These are phyloP conservation scores for Paraphoma sp. DNA, from an alignment of 2,329 filamentous ascomycete genomes.

Conservation along the genomic window DNA sequence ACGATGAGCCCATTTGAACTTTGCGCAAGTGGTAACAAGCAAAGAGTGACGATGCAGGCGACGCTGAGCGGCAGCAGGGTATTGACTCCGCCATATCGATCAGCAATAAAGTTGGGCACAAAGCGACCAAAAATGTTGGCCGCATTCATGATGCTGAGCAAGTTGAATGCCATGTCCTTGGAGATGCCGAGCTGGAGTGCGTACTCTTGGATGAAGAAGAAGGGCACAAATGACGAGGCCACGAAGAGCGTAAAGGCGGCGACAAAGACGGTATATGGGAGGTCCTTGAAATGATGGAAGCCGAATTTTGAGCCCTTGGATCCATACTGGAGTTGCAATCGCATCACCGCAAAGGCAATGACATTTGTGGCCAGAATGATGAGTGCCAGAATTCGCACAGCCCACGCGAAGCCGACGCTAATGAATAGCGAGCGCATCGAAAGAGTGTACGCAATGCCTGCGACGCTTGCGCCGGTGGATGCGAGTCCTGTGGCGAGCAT, in stretches of 20 bases:
- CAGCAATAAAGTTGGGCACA: constrained; percentile 51
- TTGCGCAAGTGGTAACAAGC: constrained; percentile 35
- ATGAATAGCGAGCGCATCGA: constrained; percentile 39
- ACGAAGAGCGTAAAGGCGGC: constrained; percentile 22
- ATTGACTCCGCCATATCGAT: constrained; percentile 44
- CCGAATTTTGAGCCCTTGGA: constrained; percentile 17
- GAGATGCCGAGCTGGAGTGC: constrained; percentile 19
- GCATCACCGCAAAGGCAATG: constrained; percentile 19
- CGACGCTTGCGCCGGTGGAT: constrained; percentile 42
- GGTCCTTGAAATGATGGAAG: constrained; percentile 23
- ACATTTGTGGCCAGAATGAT: constrained; percentile 15
- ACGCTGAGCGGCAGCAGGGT: constrained; percentile 43
- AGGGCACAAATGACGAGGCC: constrained; percentile 19
- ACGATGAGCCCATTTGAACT: constrained; percentile 40
- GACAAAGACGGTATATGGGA: constrained; percentile 23
- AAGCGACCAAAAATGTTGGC: constrained; percentile 55
- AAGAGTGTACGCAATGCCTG: constrained; percentile 43
- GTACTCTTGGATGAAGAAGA: constrained; percentile 31
- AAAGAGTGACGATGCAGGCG: constrained; percentile 43
- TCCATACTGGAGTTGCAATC: constrained; percentile 18
- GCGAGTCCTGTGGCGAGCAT: constrained; percentile 42
- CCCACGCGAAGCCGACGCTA: constrained; percentile 38
- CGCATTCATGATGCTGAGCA: constrained; percentile 71
- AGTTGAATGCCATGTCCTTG: constrained; percentile 64
- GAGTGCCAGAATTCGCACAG: constrained; percentile 27